Evolutionary conservation across 140 eudicot species (phyloP).

Genomic region (Oenanthe javanica): DNA sequence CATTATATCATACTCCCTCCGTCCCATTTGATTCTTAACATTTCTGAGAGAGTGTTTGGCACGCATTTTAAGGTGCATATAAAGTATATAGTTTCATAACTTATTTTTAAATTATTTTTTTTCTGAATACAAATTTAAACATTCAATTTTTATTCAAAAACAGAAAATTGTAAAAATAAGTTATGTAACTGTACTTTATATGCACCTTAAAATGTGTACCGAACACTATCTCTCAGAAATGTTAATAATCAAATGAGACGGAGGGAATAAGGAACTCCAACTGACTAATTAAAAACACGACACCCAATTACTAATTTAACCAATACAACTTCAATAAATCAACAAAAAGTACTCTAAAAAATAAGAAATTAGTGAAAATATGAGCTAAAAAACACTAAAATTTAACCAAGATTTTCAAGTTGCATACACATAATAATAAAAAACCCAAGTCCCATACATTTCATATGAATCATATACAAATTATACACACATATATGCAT

Average conservation of each 20-base stretch:
- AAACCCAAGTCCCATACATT: neutral
- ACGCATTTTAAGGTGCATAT: too few species aligned
- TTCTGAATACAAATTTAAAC: too few species aligned
- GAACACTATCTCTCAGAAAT: too few species aligned
- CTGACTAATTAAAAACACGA: neutral
- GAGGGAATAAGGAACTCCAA: neutral
- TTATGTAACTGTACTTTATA: too few species aligned
- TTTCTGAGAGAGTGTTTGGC: too few species aligned
- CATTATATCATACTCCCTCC: neutral
- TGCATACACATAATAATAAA: neutral
- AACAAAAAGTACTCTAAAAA: neutral
- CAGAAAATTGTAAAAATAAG: too few species aligned
- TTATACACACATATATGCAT: neutral
- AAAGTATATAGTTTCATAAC: too few species aligned
- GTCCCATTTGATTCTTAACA: too few species aligned
- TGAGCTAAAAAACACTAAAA: neutral
- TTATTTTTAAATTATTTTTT: too few species aligned
- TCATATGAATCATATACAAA: neutral
- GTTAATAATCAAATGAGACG: too few species aligned
- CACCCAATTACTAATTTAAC: neutral
- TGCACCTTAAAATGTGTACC: too few species aligned
- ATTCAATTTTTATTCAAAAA: too few species aligned
- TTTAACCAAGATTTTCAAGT: neutral
- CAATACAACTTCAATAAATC: neutral
- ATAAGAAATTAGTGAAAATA: neutral